Evolutionary conservation across 768 basidiomycete species (phyloP), one percentile per base, ranked within the genome.

Genomic region (Auriscalpium orientale): DNA sequence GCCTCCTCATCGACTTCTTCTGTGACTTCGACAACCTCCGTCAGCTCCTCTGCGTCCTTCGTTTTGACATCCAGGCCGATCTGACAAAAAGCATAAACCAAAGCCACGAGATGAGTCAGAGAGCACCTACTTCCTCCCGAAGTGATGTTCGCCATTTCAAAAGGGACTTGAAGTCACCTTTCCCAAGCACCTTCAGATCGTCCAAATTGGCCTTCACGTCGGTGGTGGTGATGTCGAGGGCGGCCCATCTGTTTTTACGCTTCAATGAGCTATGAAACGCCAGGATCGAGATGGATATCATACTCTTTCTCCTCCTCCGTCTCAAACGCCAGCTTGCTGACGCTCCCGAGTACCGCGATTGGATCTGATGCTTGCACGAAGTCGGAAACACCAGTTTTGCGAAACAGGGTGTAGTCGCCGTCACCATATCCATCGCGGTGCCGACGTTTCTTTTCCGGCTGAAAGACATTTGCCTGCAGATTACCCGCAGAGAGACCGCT

Each of bases 151-250:
- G 81, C 95, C 95, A 99, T 73, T 87, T 98, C 56, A 98, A 76
- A 54, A 99, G 73, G 9, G 79, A 66, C 70, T 98, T 98, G 76
- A 99, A 99, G 67, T 99, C 97, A 33, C 95, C 89, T 73, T 98
- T 99, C 36, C 97, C 97, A 36, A 99, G 74, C 4, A 99, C 97
- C 69, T 95, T 98, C 61, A 99, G 77, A 76, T 99, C 97, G 20
- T 85, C 82, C 62, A 86, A 88, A 68, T 90, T 92, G n/a, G 78
- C 76, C 67, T 83, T 81, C 59, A 98, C 75, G 53, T 98, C 95
- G 0, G 76, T 67, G 2, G 88, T 87, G 20, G 92, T 97, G 55
- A 86, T 72, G 49, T 81, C 78, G 50, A 86, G 71, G 51, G 74
- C 75, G 35, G 88, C 70, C 90, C 97, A 95, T 56, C 88, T 91